A percentile compares a stretch with the other conserved stretches of the same genome.
Conservation (phyloP, 2,329 filamentous ascomycete species). For the Exophiala lecanii-corni region DNA sequence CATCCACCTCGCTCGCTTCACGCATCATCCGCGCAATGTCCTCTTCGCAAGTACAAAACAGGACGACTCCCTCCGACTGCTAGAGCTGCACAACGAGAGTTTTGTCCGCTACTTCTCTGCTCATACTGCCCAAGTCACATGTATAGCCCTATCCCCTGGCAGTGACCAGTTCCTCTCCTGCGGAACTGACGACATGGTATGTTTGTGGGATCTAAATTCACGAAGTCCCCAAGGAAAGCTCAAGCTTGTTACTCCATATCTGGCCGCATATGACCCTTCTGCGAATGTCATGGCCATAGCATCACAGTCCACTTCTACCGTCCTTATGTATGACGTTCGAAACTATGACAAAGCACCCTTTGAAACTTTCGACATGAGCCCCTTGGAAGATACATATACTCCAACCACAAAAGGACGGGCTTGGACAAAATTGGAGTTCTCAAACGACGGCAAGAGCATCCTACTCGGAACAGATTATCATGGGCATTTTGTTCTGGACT, state of each 20-base stretch:
- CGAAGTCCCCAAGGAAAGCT: conserved; percentile 76
- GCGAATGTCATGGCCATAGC: conserved; percentile 88
- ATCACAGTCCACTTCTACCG: conserved; percentile 69
- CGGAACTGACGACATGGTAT: conserved; percentile 82
- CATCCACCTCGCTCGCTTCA: conserved; percentile 88
- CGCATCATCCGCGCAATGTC: conserved; percentile 83
- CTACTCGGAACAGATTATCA: conserved; percentile 77
- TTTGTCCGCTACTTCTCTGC: conserved; percentile 96
- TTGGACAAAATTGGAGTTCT: conserved; percentile 93
- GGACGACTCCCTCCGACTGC: conserved; percentile 79
- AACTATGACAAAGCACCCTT: conserved; percentile 94
- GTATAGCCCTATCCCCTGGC: conserved; percentile 75
- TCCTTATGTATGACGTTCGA: conserved; percentile 87
- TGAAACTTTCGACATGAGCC: conserved; percentile 70
- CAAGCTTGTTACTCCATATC: conserved; percentile 72
- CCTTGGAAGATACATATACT: conserved; percentile 52
- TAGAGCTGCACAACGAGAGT: conserved; percentile 86
- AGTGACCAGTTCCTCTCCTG: conserved; percentile 90
- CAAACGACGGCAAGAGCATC: conserved; percentile 87
- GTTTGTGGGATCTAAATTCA: conserved; percentile 82
- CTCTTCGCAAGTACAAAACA: conserved; percentile 95
- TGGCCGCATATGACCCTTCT: conserved; percentile 87
- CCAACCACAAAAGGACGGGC: conserved; percentile 44
- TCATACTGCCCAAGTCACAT: conserved; percentile 79
- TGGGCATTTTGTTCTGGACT: conserved; percentile 89